phyloP scores from a whole-genome alignment of 1,139 yeast species.

The Candida glucosophila region DNA sequence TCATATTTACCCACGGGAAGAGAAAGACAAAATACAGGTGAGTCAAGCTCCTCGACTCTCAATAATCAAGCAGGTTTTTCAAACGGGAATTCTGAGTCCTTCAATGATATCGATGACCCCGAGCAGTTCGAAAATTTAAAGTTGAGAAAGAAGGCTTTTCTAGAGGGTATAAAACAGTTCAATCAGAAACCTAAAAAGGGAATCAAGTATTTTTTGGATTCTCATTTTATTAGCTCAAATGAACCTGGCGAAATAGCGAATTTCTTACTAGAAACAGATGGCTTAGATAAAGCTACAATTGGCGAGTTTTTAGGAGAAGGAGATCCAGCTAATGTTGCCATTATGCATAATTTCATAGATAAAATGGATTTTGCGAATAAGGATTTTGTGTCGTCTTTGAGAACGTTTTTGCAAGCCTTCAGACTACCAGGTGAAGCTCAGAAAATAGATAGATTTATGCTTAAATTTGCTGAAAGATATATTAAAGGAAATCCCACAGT shows the following conservation, averaged over 20 bases:
- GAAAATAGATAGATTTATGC: conserved; percentile 92
- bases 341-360: conserved; percentile 93
- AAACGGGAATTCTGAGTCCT: conserved; percentile 10
- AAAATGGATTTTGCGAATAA: conserved; percentile 65
- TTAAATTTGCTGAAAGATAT: conserved; percentile 91
- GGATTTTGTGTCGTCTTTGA: conserved; percentile 77
- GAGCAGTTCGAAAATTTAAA: conserved; percentile 80
- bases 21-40: conserved; percentile 33
- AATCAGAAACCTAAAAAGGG: conserved; percentile 84
- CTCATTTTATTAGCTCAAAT: conserved; percentile 54
- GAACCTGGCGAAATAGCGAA: conserved; percentile 64
- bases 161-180: conserved; percentile 73
- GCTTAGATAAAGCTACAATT: conserved; percentile 72
- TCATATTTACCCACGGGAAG: conserved; percentile 17
- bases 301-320: conserved; percentile 96
- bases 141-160: conserved; percentile 70
- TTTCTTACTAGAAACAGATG: conserved; percentile 69
- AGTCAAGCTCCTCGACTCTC: conserved; percentile 26
- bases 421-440: conserved; percentile 98
- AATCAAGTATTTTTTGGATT: conserved; percentile 47
- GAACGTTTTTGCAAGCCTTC: conserved; percentile 77
- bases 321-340: conserved; percentile 63
- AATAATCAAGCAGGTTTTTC: conserved; percentile 26
- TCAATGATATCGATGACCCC: conserved; percentile 56
- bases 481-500: conserved; percentile 78